These are phyloP conservation scores for Xerocomus cyaneibrunnescens DNA, from an alignment of 1,284 basidiomycete species.

Conservation along the genomic window DNA sequence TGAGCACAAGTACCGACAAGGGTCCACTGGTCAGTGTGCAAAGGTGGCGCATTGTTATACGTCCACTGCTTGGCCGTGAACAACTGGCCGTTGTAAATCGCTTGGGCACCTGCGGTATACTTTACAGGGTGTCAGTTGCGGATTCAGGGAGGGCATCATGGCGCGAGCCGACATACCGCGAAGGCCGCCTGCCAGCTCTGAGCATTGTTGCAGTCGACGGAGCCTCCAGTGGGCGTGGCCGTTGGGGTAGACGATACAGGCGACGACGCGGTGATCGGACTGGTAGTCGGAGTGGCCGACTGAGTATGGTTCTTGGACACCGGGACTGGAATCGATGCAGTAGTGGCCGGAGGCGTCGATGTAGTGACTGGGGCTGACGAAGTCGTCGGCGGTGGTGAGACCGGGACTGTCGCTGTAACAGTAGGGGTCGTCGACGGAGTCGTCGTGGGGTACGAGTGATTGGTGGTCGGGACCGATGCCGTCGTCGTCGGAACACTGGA, in stretches of 20 bases:
- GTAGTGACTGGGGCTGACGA: too few relatives aligned
- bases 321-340: not conserved
- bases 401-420: not conserved
- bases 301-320: too few relatives aligned
- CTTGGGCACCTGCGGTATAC: conserved; percentile 25
- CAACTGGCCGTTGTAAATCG: conserved; percentile 23
- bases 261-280: not conserved
- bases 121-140: conserved; percentile 6
- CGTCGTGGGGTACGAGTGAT: too few relatives aligned
- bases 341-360: too few relatives aligned
- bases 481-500: not conserved
- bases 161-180: conserved; percentile 16
- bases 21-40: conserved; percentile 26
- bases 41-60: conserved; percentile 20
- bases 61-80: conserved; percentile 32
- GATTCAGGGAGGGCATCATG: accelerated
- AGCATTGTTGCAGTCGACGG: conserved; percentile 15
- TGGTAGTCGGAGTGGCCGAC: too few relatives aligned
- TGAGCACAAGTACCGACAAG: conserved; percentile 10
- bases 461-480: not conserved
- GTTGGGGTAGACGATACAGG: not conserved
- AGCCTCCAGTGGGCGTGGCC: not conserved
- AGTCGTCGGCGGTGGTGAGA: too few relatives aligned
- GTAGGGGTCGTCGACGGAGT: not conserved
- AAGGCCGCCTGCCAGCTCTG: conserved; percentile 29